A percentile compares a stretch with the other conserved stretches of the same genome.
Evolutionary conservation across 495 filamentous ascomycete species (phyloP).

Genomic region (Lophiotrema nucula): DNA sequence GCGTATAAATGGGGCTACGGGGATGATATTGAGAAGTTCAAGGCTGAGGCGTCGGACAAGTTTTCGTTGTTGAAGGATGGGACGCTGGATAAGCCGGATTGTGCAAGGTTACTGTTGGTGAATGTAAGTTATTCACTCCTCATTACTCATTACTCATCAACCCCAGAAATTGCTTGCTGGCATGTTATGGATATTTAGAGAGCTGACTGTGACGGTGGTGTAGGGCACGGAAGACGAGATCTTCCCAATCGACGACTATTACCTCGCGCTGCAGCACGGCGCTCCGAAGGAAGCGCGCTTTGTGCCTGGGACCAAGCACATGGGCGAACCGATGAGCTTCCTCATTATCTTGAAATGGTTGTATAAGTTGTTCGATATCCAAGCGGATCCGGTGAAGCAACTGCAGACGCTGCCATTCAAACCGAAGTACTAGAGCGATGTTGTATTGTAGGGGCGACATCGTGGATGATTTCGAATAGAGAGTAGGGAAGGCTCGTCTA

Average conservation of each 20-base stretch:
- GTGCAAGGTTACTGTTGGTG: conserved; percentile 62
- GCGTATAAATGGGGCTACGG: conserved; percentile 70
- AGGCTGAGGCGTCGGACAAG: conserved; percentile 60
- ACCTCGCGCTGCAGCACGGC: conserved; percentile 67
- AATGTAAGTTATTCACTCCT: conserved; percentile 51
- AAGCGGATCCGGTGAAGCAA: conserved; percentile 39
- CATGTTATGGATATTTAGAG: no score
- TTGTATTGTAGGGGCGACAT: neutral
- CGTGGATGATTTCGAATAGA: no score
- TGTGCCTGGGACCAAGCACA: conserved; percentile 40
- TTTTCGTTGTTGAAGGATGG: conserved; percentile 73
- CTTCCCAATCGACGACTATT: conserved; percentile 75
- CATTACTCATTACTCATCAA: neutral
- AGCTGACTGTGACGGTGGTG: no score
- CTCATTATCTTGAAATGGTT: conserved; percentile 44
- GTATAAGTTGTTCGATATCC: conserved; percentile 42
- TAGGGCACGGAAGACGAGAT: conserved; percentile 64
- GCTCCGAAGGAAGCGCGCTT: conserved; percentile 67
- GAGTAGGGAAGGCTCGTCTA: no score
- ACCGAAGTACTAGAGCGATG: conserved; percentile 41
- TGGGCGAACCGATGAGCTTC: conserved; percentile 48
- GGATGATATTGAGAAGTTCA: conserved; percentile 56
- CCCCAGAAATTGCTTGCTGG: no score
- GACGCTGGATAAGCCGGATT: conserved; percentile 58
- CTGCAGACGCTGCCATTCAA: conserved; percentile 41